A percentile compares a stretch with the other conserved stretches of the same genome.
Evolutionary conservation across 1,284 basidiomycete species (phyloP).

Genomic region (Leccinum brunneo-olivaceum): DNA sequence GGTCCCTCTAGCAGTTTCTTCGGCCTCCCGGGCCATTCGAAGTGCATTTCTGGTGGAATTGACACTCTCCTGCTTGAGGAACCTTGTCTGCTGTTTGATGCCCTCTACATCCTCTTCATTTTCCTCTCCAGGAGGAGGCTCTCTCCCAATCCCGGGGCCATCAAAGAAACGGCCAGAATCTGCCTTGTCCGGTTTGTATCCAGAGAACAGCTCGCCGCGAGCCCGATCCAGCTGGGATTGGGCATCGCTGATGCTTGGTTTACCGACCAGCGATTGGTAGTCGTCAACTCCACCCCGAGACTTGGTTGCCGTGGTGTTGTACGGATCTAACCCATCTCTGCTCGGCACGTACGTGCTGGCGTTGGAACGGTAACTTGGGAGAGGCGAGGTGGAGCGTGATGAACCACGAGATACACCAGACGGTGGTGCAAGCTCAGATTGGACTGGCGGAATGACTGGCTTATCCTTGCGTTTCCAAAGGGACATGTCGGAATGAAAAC

Average conservation of each 20-base stretch:
- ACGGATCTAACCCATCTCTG: conserved; percentile 53
- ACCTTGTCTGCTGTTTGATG: conserved; percentile 90
- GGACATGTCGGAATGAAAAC: conserved; percentile 44
- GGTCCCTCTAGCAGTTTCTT: conserved; percentile 91
- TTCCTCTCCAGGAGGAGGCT: conserved; percentile 64
- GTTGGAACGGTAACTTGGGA: conserved; percentile 45
- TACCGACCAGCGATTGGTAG: conserved; percentile 23
- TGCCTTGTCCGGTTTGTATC: conserved; percentile 55
- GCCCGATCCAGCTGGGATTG: conserved; percentile 56
- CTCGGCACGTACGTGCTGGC: conserved; percentile 59
- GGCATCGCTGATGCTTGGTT: conserved; percentile 45
- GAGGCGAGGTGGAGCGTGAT: conserved; percentile 33
- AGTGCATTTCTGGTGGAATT: conserved; percentile 90
- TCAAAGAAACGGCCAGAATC: conserved; percentile 64
- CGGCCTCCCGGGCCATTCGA: conserved; percentile 87
- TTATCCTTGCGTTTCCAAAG: conserved; percentile 72
- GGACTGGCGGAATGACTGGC: conserved; percentile 64
- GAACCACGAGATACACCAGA: conserved; percentile 29
- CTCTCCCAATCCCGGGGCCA: conserved; percentile 41
- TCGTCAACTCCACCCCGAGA: conserved; percentile 18
- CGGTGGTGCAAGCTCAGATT: conserved; percentile 28
- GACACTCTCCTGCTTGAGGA: conserved; percentile 90
- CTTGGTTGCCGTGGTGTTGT: conserved; percentile 29
- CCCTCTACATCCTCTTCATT: conserved; percentile 95
- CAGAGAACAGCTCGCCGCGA: conserved; percentile 70